Evolutionary conservation across 2,329 filamentous ascomycete species (phyloP).

Genomic region (Penicillium sp.): DNA sequence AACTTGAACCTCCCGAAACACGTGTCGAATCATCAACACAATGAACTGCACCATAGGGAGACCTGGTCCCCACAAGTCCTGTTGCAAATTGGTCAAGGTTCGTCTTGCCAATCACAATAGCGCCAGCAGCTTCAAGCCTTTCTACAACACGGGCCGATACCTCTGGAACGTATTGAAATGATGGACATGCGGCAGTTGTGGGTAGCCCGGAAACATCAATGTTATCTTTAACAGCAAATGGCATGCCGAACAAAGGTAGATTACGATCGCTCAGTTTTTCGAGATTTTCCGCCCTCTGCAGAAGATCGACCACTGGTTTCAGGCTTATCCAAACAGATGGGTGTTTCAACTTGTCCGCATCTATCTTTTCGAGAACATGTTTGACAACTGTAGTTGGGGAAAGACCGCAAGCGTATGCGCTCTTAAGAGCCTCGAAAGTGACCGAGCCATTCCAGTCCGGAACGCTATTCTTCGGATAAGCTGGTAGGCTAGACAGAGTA

Average conservation of each 20-base stretch:
- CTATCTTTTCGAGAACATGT: slow-evolving; percentile 6
- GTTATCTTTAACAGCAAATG: slow-evolving; percentile 49
- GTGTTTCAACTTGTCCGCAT: neutral
- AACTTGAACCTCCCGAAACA: slow-evolving; percentile 56
- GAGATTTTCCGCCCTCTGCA: slow-evolving; percentile 41
- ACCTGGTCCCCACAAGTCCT: slow-evolving; percentile 57
- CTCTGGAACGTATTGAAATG: slow-evolving; percentile 47
- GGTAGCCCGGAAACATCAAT: slow-evolving; percentile 44
- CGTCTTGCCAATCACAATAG: slow-evolving; percentile 55
- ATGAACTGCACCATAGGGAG: slow-evolving; percentile 54
- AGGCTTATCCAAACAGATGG: slow-evolving; percentile 10
- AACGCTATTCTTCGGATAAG: slow-evolving; percentile 11
- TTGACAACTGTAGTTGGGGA: slow-evolving; percentile 44
- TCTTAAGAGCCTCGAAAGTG: slow-evolving; percentile 12
- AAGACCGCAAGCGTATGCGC: slow-evolving; percentile 29
- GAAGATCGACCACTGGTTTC: slow-evolving; percentile 37
- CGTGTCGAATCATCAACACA: slow-evolving; percentile 50
- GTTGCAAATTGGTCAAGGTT: slow-evolving; percentile 62
- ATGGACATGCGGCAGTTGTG: slow-evolving; percentile 48
- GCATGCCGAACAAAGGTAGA: slow-evolving; percentile 46
- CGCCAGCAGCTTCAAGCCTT: slow-evolving; percentile 49
- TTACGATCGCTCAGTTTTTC: neutral
- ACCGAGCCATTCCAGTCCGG: slow-evolving; percentile 9
- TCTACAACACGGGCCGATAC: slow-evolving; percentile 46
- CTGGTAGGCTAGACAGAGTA: slow-evolving; percentile 4